Conservation (phyloP, 495 filamentous ascomycete species). For the Daldinia decipiens region DNA sequence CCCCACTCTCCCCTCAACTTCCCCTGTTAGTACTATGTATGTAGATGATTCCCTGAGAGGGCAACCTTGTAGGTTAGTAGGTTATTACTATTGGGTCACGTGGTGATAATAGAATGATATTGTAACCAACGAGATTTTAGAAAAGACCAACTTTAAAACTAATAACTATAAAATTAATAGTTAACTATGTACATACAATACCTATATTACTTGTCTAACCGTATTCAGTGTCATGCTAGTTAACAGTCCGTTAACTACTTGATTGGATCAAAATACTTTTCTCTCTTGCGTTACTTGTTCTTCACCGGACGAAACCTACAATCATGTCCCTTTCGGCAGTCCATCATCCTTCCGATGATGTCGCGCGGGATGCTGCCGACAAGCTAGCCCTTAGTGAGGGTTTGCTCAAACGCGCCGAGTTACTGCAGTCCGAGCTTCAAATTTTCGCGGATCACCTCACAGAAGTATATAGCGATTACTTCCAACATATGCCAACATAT, state of each 20-base stretch:
- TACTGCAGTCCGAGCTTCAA: slow-evolving; percentile 44
- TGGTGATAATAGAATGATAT: too few relatives aligned
- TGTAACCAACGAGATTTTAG: too few relatives aligned
- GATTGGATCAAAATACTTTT: slow-evolving; percentile 2
- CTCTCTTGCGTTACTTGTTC: background rate
- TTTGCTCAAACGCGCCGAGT: slow-evolving; percentile 24
- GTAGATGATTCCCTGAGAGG: background rate
- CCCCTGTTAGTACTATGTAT: background rate
- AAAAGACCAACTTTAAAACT: too few relatives aligned
- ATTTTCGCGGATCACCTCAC: slow-evolving; percentile 40
- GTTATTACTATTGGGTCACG: too few relatives aligned
- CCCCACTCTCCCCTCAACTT: background rate
- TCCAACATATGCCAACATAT: slow-evolving; percentile 42
- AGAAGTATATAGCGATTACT: slow-evolving; percentile 41
- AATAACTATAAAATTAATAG: too few relatives aligned
- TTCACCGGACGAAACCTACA: background rate
- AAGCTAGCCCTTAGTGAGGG: slow-evolving; percentile 15
- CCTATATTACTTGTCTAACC: background rate
- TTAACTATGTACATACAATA: too few relatives aligned
- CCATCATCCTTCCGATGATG: background rate
- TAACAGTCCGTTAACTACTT: background rate
- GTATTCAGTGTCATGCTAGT: background rate
- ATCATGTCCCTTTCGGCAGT: slow-evolving; percentile 22
- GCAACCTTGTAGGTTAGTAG: too few relatives aligned
- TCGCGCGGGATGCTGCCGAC: slow-evolving; percentile 1